phyloP scores from a whole-genome alignment of 441 rosid species.

The Mallotus repandus region DNA sequence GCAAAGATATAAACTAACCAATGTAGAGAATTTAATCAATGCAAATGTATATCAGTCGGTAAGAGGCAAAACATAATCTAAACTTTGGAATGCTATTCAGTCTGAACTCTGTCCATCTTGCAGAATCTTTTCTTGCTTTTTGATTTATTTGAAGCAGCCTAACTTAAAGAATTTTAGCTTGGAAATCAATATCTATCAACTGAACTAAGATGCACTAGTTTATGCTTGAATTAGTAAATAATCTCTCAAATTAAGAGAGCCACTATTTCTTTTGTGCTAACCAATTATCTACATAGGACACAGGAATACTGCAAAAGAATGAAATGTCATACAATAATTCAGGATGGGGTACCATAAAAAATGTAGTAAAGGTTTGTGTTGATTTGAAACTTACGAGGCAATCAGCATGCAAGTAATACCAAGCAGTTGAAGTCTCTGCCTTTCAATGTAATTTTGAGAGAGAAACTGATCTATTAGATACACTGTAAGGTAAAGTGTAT shows the following conservation, averaged over 20 bases:
- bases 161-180: background rate
- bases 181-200: background rate
- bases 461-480: conserved; percentile 80
- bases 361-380: conserved; percentile 5
- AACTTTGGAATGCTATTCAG: background rate
- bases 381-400: conserved; percentile 72
- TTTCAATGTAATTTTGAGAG: conserved; percentile 58
- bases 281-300: background rate
- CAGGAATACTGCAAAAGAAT: conserved; percentile 2
- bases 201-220: background rate
- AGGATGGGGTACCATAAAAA: background rate
- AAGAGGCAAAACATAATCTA: background rate
- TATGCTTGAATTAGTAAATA: background rate
- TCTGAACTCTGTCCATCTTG: background rate
- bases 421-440: conserved; percentile 83
- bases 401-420: conserved; percentile 93
- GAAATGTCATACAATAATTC: background rate
- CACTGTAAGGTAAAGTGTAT: conserved; percentile 86
- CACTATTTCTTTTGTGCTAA: background rate
- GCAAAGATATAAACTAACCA: background rate
- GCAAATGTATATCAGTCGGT: background rate
- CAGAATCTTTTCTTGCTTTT: conserved; percentile 1
- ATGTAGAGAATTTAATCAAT: background rate
- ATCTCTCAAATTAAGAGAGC: background rate
- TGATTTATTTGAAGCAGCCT: background rate